Evolutionary conservation across 768 basidiomycete species (phyloP).

Genomic region (Tricholoma hemisulphureum): DNA sequence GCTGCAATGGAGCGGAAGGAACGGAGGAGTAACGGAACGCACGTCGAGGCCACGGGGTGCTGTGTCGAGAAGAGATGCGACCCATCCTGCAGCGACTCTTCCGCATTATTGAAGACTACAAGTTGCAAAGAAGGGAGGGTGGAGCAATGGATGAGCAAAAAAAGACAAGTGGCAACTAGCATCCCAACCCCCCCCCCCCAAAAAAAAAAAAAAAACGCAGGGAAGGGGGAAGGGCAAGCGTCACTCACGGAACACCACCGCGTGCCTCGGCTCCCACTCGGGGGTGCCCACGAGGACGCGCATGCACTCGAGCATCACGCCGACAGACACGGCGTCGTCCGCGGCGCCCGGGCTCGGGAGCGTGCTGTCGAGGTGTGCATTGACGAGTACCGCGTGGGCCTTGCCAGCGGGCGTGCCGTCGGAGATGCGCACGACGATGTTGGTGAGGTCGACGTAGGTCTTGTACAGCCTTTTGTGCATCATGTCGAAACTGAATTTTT

Average conservation of each 20-base stretch:
- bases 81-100: slow-evolving; percentile 93
- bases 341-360: slow-evolving; percentile 86
- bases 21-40: slow-evolving; percentile 26
- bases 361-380: slow-evolving; percentile 87
- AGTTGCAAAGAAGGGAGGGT: too few relatives aligned
- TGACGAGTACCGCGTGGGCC: slow-evolving; percentile 82
- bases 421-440: slow-evolving; percentile 85
- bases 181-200: too few relatives aligned
- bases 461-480: slow-evolving; percentile 83
- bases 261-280: slow-evolving; percentile 68
- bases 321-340: slow-evolving; percentile 86
- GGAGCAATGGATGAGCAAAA: too few relatives aligned
- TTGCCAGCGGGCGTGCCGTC: slow-evolving; percentile 70
- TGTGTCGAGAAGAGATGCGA: slow-evolving; percentile 93
- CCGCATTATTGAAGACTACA: slow-evolving; percentile 92
- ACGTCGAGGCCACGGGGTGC: slow-evolving; percentile 73
- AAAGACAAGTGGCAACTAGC: too few relatives aligned
- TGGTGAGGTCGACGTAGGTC: slow-evolving; percentile 82
- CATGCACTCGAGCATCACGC: slow-evolving; percentile 88
- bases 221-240: too few relatives aligned
- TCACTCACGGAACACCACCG: slow-evolving; percentile 83
- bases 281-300: slow-evolving; percentile 71
- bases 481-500: slow-evolving; percentile 87
- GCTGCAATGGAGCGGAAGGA: not conserved
- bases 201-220: too few relatives aligned